phyloP scores from a whole-genome alignment of 2,329 filamentous ascomycete species.

The Hypoxylon sp. region DNA sequence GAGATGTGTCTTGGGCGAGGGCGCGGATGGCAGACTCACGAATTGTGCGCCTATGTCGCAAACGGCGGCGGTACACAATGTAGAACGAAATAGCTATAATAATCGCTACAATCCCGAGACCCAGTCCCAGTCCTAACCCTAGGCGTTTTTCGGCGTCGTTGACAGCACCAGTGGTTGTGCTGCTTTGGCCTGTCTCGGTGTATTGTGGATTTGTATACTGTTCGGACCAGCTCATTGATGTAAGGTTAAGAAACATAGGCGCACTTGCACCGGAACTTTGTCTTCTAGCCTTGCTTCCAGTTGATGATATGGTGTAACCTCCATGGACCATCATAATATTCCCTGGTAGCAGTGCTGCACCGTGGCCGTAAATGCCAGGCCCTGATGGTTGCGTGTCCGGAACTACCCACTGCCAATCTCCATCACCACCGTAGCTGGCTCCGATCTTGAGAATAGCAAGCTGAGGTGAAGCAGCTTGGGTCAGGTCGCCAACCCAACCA shows the following conservation, averaged over 20 bases:
- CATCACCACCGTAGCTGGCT: conserved; percentile 78
- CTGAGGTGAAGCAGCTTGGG: conserved; percentile 83
- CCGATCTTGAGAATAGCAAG: conserved; percentile 83
- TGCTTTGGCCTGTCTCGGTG: conserved; percentile 20
- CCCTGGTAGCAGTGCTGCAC: conserved; percentile 73
- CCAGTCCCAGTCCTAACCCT: conserved; percentile 75
- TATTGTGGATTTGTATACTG: conserved; percentile 65
- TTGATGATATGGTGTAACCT: conserved; percentile 67
- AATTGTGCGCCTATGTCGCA: conserved; percentile 54
- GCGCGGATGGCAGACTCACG: conserved; percentile 64
- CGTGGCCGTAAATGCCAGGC: conserved; percentile 73
- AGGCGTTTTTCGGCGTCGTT: conserved; percentile 60
- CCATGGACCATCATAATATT: conserved; percentile 79
- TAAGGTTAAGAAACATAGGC: conserved; percentile 70
- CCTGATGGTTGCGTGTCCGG: conserved; percentile 67
- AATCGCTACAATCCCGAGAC: conserved; percentile 73
- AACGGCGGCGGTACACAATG: conserved; percentile 66
- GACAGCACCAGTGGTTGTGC: conserved; percentile 20
- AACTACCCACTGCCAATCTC: conserved; percentile 79
- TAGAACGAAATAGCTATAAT: conserved; percentile 63
- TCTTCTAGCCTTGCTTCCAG: conserved; percentile 55
- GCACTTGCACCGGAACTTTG: conserved; percentile 47
- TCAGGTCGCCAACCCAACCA: conserved; percentile 91
- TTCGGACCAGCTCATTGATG: conserved; percentile 67
- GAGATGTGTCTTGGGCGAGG: conserved; percentile 65